A percentile compares a stretch with the other conserved stretches of the same genome.
Evolutionary conservation across 2,329 filamentous ascomycete species (phyloP).

Genomic region (Claviceps cyperi): DNA sequence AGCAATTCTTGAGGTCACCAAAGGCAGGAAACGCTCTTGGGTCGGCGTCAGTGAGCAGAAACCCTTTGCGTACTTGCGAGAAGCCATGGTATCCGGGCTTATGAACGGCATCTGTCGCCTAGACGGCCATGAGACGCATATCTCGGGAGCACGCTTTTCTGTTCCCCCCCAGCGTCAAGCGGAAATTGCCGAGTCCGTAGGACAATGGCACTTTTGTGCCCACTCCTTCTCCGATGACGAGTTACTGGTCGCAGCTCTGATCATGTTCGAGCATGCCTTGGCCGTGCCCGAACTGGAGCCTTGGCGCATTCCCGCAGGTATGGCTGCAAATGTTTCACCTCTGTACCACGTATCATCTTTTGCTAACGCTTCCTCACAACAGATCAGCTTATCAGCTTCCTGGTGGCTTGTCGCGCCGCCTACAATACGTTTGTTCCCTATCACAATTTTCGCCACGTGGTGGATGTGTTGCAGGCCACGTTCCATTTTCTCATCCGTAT

Average conservation of each 20-base stretch:
- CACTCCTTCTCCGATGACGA: constrained; percentile 86
- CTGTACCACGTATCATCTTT: neutral
- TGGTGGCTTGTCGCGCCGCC: constrained; percentile 78
- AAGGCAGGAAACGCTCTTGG: constrained; percentile 77
- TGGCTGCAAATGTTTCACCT: constrained; percentile 14
- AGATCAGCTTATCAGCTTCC: constrained; percentile 73
- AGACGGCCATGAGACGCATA: constrained; percentile 45
- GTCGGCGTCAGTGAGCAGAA: constrained; percentile 75
- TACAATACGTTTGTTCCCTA: constrained; percentile 96
- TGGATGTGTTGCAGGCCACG: constrained; percentile 87
- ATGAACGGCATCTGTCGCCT: constrained; percentile 80
- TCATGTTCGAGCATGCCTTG: constrained; percentile 84
- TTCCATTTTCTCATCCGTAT: constrained; percentile 81
- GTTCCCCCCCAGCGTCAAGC: constrained; percentile 51
- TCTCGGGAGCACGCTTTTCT: constrained; percentile 51
- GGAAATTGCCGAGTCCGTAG: constrained; percentile 54
- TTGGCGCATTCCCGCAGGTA: constrained; percentile 69
- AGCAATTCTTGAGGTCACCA: constrained; percentile 55
- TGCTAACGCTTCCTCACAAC: constrained; percentile 24
- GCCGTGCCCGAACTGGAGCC: constrained; percentile 64
- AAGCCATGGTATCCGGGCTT: constrained; percentile 84
- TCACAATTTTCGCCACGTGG: constrained; percentile 95
- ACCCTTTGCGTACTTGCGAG: constrained; percentile 76
- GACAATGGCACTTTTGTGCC: constrained; percentile 76
- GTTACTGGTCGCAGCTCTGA: constrained; percentile 66